A percentile compares a stretch with the other conserved stretches of the same genome.
phyloP scores from a whole-genome alignment of 345 rosid species.

The Alliaria petiolata region DNA sequence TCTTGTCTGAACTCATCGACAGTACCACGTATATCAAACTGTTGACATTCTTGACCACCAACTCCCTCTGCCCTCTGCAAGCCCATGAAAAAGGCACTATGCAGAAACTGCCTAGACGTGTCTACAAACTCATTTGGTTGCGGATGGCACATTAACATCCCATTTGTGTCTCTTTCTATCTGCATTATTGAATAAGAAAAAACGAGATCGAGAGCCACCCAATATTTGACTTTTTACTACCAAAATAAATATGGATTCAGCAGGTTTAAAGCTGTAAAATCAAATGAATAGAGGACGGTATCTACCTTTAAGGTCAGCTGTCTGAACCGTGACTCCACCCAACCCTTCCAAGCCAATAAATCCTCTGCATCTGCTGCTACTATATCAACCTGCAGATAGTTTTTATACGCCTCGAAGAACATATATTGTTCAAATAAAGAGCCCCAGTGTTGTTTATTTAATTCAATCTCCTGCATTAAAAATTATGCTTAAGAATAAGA shows the following conservation, averaged over 20 bases:
- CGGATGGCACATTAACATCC: conserved; percentile 78
- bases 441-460: conserved; percentile 60
- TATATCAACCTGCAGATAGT: conserved; percentile 68
- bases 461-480: conserved; percentile 52
- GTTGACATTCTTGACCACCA: conserved; percentile 64
- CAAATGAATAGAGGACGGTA: not conserved
- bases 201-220: not conserved
- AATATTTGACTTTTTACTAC: not conserved
- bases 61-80: conserved; percentile 62
- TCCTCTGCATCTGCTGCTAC: conserved; percentile 56
- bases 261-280: not conserved
- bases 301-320: conserved; percentile 65
- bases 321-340: conserved; percentile 81
- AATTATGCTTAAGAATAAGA: not conserved
- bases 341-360: conserved; percentile 69
- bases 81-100: conserved; percentile 77
- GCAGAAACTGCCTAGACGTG: conserved; percentile 48
- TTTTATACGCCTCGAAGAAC: conserved; percentile 70
- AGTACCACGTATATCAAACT: conserved; percentile 67
- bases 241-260: not conserved
- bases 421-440: conserved; percentile 58
- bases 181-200: conserved; percentile 30
- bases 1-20: conserved; percentile 65
- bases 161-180: conserved; percentile 74
- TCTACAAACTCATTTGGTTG: conserved; percentile 60